Evolutionary conservation across 768 basidiomycete species (phyloP), one percentile per base, ranked within the genome.

Genomic region (Sporobolomyces roseus): DNA sequence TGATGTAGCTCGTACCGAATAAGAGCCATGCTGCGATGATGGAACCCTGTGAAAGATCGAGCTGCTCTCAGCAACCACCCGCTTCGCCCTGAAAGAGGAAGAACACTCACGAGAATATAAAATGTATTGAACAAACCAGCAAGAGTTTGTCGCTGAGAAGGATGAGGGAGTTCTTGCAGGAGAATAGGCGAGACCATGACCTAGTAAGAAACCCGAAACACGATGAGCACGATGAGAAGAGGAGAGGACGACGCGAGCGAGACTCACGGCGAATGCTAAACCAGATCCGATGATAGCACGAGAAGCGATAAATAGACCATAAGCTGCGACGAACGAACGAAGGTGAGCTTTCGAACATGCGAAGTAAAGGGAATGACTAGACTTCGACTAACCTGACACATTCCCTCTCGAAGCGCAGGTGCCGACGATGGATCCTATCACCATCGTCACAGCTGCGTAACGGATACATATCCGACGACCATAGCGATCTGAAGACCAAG

Each of bases 151-250:
- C 70, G 70, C 43, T 71, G 70, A 29, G 64, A 51, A 8, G 70
- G 70, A 43, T 66, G 65, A 9, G 64, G 61, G 0, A 71, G 64
- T 51, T 71, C 70, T 7, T 66, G 64, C 10, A 71, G 49, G 27
- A 71, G 58, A 49, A 71, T 61, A 2, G 70, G 70, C 21, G 60
- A 61, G 43, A 66, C 61, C 48, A 66, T 66, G 38, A 62, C 51
- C 58, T 60, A 45, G 16, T 30, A 23, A 41, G 32, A 14, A 14
- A 25, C 21, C 30, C 32, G 51, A 52, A 27, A 4, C 21, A 29
- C 8, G 27, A 16, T 33, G 12, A 7, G 10, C 38, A 9, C 38
- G 38, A 9, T 41, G 45, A 13, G 14, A 10, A 23, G 12, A 13
- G 7, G 21, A 43, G 36, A 10, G 9, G n/a, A 36, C 53, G 51